Base-by-base conservation (phyloP, 2,329 filamentous ascomycete genomes). In the Fusarium buxicola region DNA sequence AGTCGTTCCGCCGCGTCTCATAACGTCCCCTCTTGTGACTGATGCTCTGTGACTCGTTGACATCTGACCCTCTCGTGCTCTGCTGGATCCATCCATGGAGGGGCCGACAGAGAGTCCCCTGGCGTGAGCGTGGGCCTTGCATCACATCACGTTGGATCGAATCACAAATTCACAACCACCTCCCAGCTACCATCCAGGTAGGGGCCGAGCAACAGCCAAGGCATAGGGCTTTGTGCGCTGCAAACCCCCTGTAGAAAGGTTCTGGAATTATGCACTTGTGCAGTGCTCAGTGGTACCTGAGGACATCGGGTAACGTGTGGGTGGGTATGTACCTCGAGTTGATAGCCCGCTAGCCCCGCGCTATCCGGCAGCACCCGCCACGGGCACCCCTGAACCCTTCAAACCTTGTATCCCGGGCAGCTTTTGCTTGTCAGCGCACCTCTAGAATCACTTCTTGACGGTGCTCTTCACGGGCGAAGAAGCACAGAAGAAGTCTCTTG, bases 301-400 rank as follows among this genome's bases (percentile, higher is more conserved):
- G 18, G 44, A 25, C 39, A 35, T 50, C 55, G 52, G 21, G 32
- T 41, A 32, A 39, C 40, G 41, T 38, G 50, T 45, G 39, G 28
- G 54, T 53, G 25, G 36, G 27, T 24, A 38, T 46, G 36, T 28
- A 35, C 48, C 44, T 57, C 47, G 47, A 46, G 61, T 66, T 55
- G 50, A 61, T 28, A 36, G 48, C 46, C 58, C 58, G 58, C 59
- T 66, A 66, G 63, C 59, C 63, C 63, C 63, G 63, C 63, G 63
- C 63, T 53, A 60, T 66, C 63, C 63, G 63, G 63, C 63, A 66
- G 63, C 63, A 66, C 63, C 63, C 63, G 63, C 55, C 59, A 60
- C 46, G 55, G 52, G 39, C 48, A 66, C 40, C 62, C 62, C 58
- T 63, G 62, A 65, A 65, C 62, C 58, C 62, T 65, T 44, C 48